Evolutionary conservation across 179 eudicot genomes (phyloP).

Genomic region (Pouteria campechiana): DNA sequence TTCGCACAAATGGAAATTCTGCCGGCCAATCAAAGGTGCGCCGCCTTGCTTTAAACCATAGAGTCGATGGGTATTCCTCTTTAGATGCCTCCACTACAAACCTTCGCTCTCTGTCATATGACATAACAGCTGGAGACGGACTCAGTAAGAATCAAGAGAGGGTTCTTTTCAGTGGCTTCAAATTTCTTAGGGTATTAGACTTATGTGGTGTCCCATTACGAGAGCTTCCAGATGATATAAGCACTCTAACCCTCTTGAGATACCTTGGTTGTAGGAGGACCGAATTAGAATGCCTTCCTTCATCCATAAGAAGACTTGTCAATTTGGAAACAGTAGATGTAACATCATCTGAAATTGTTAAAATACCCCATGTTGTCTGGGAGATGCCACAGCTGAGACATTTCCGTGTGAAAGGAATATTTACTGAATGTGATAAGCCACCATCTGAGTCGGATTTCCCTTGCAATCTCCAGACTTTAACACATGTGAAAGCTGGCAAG

Average conservation of each 20-base stretch:
- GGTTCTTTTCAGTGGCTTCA: not conserved
- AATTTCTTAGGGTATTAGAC: not conserved
- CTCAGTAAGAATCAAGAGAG: not conserved
- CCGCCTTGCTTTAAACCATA: slow-evolving; percentile 10
- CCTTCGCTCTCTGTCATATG: not conserved
- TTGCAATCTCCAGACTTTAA: not conserved
- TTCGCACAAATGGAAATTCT: too few species aligned
- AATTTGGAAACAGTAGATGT: not conserved
- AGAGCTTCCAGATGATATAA: not conserved
- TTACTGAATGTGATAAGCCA: not conserved
- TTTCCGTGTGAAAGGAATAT: not conserved
- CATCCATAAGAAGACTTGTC: not conserved
- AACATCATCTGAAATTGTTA: not conserved
- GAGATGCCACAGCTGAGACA: not conserved
- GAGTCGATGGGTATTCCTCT: slow-evolving; percentile 12
- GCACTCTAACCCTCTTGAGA: not conserved
- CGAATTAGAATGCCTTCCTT: not conserved
- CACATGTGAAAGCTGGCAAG: not conserved
- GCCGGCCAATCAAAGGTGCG: too few species aligned
- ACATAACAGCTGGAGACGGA: not conserved
- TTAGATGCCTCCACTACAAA: slow-evolving; percentile 1
- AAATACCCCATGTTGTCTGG: not conserved
- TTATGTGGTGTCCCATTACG: not conserved
- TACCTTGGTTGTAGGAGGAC: not conserved
- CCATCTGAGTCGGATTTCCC: not conserved